These are phyloP conservation scores for Aechmea fasciata DNA, from an alignment of 176 grass and related monocot species.

Conservation along the genomic window DNA sequence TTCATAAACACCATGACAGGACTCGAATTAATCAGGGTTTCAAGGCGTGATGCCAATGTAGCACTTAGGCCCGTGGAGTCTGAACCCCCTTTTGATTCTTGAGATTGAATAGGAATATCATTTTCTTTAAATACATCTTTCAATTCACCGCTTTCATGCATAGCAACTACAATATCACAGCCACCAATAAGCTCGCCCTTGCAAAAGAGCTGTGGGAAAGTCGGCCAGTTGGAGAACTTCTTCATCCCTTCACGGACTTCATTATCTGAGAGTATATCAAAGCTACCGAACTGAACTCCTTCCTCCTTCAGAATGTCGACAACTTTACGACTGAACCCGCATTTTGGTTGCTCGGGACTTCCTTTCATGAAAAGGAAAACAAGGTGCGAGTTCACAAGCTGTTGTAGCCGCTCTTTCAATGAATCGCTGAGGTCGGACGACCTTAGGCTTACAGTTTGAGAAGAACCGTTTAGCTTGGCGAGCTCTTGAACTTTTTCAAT, in stretches of 20 bases:
- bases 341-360: conserved; percentile 71
- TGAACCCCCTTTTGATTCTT: conserved; percentile 27
- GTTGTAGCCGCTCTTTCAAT: conserved; percentile 54
- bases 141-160: conserved; percentile 81
- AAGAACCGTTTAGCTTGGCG: conserved; percentile 38
- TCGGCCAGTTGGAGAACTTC: conserved; percentile 92
- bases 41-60: conserved; percentile 41
- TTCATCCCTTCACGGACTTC: conserved; percentile 90
- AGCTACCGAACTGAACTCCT: conserved; percentile 68
- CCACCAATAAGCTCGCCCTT: conserved; percentile 89
- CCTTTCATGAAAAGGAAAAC: conserved; percentile 96
- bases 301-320: conserved; percentile 75
- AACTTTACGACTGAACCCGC: conserved; percentile 81
- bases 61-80: conserved; percentile 24
- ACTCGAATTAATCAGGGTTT: conserved; percentile 46
- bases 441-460: conserved; percentile 24
- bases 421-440: conserved; percentile 13
- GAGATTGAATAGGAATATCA: conserved; percentile 36
- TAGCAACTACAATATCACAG: conserved; percentile 79
- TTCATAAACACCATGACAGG: conserved; percentile 89
- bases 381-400: conserved; percentile 73
- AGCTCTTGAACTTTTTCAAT: conserved; percentile 53
- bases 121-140: conserved; percentile 68
- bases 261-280: conserved; percentile 77
- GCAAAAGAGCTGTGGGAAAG: conserved; percentile 89